A percentile compares a stretch with the other conserved stretches of the same genome.
Conservation (phyloP, 2,329 filamentous ascomycete genomes). For the Cadophora sp. region DNA sequence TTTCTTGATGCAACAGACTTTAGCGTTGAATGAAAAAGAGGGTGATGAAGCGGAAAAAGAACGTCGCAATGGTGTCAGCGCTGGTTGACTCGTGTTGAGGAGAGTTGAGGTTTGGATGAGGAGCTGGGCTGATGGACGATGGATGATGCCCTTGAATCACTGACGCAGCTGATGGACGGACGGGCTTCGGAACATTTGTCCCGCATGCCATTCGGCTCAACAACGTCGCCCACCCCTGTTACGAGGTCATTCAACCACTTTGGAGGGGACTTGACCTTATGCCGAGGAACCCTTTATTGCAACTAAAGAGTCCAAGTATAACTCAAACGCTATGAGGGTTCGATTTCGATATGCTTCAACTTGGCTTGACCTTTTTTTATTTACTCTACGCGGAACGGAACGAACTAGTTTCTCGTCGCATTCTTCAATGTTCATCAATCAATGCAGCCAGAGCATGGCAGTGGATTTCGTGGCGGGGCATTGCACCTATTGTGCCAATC, state of each 20-base stretch:
- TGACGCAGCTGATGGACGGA: conserved; percentile 15
- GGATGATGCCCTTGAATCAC: conserved; percentile 1
- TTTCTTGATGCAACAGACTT: conserved; percentile 17
- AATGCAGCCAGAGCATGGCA: not conserved
- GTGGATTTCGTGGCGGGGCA: conserved; percentile 10
- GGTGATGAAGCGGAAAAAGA: conserved; percentile 10
- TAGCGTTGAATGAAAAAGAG: conserved; percentile 1
- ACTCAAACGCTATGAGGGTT: not conserved
- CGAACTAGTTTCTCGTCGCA: not conserved
- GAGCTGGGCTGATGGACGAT: not conserved
- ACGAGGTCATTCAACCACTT: conserved; percentile 17
- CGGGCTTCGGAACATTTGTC: conserved; percentile 1
- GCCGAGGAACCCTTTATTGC: not conserved
- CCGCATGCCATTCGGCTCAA: conserved; percentile 13
- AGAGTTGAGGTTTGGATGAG: conserved; percentile 17
- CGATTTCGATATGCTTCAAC: not conserved
- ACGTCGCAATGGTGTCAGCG: not conserved
- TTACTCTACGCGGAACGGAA: conserved; percentile 7
- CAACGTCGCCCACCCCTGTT: not conserved
- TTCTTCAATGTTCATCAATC: conserved; percentile 6
- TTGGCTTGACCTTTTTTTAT: not conserved
- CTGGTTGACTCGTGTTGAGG: conserved; percentile 24
- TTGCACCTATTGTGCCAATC: conserved; percentile 11
- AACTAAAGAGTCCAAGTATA: not conserved
- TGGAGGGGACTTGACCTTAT: not conserved